phyloP scores from a whole-genome alignment of 2,329 filamentous ascomycete species.

The Acarospora socialis region DNA sequence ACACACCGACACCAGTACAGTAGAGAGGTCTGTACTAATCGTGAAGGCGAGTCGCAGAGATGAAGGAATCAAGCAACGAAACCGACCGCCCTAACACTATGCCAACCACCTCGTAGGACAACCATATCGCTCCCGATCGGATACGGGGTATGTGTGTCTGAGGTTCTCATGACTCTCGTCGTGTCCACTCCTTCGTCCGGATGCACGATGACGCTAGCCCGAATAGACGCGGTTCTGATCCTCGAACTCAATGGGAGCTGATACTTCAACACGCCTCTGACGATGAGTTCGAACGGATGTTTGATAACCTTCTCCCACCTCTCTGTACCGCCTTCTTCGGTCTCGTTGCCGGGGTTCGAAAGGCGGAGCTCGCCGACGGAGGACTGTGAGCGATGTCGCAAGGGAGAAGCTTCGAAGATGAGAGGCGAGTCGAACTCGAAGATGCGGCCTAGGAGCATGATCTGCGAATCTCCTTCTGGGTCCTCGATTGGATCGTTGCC shows the following conservation, averaged over 20 bases:
- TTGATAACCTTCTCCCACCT: conserved; percentile 85
- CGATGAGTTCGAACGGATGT: conserved; percentile 84
- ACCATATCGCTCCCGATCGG: conserved; percentile 5
- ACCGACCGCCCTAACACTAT: not conserved
- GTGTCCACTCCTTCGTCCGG: conserved; percentile 23
- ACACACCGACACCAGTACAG: too few species aligned
- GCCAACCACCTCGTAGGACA: not conserved
- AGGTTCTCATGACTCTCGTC: conserved; percentile 5
- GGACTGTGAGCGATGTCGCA: conserved; percentile 55
- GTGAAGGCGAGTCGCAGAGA: too few species aligned
- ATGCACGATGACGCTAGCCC: conserved; percentile 26
- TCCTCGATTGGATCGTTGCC: conserved; percentile 52
- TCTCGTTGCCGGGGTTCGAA: conserved; percentile 71
- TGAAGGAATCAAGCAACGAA: not conserved
- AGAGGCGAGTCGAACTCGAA: conserved; percentile 76
- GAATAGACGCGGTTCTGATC: conserved; percentile 37
- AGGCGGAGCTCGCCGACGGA: conserved; percentile 78
- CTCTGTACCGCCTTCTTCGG: conserved; percentile 63
- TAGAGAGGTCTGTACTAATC: too few species aligned
- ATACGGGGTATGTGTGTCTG: not conserved
- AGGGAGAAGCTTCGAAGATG: conserved; percentile 77
- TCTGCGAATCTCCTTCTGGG: conserved; percentile 50
- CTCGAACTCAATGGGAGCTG: conserved; percentile 45
- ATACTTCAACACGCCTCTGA: conserved; percentile 84
- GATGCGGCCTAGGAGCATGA: conserved; percentile 84